Base-by-base conservation (phyloP, 768 basidiomycete species). In the Pleurotus ostreatus region DNA sequence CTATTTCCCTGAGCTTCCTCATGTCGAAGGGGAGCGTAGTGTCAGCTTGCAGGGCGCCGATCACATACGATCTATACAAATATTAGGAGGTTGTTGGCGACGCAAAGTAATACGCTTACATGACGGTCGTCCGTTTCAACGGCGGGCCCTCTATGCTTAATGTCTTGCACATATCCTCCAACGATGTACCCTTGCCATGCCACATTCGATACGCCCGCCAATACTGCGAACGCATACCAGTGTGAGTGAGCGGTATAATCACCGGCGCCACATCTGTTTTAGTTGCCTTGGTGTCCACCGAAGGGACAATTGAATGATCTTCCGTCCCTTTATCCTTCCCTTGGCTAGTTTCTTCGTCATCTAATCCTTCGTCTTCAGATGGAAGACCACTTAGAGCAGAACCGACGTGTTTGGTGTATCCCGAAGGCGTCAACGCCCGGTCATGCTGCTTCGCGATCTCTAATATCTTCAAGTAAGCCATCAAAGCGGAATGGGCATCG, bases 201-300 rank as follows among this genome's bases (percentile, higher is more conserved):
- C 72, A 74, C 55, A 64, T 59, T 22, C 65, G 63, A 52, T 73
- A 71, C n/a, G 71, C 71, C 18, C 71, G 70, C 20, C 70, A 61
- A 47, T 66, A 63, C 44, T 72, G 70, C 13, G 62, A 47, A 4
- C 64, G 61, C 60, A 65, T 65, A 46, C 37, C 23, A 5, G n/a
- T 26, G 11, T 45, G 45, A 18, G 15, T 54, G 12, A 54, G 22
- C 39, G 52, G 39, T 11, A 54, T 25, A 40, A 45, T 54, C 12
- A 39, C 13, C 46, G 18, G n/a, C 13, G 45, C 40, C 13, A 44
- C 7, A n/a, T 22, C 37, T 3, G 13, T n/a, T 18, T 25, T 22
- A 18, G 26, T 26, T 6, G 46, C 22, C 12, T 55, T 20, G 39
- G 37, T 18, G 25, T 18, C 40, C 7, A 15, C 30, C n/a, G 37